Conservation (phyloP, 108 stramenopile genomes). For the Nitzschia sp. region DNA sequence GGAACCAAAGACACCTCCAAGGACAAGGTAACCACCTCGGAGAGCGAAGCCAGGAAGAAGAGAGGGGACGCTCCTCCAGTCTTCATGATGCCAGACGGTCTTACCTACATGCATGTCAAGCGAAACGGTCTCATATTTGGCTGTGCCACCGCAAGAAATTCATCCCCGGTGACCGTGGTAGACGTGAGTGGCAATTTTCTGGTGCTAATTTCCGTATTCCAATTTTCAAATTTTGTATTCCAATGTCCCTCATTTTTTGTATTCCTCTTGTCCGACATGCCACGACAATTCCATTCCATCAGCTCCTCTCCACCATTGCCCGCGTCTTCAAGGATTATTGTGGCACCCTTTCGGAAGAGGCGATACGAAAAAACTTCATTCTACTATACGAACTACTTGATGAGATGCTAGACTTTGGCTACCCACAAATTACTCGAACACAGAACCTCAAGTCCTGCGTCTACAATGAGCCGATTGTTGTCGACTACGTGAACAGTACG, state of each 20-base stretch:
- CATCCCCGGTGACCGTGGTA: constrained; percentile 74
- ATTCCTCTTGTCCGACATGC: neutral
- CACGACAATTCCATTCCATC: constrained; percentile 3
- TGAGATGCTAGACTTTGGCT: constrained; percentile 98
- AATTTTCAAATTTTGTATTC: constrained; percentile 6
- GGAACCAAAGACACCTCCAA: constrained; percentile 3
- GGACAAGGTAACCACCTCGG: constrained; percentile 7
- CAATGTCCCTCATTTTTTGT: constrained; percentile 8
- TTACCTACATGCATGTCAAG: constrained; percentile 94
- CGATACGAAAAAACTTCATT: constrained; percentile 99
- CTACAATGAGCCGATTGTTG: constrained; percentile 98
- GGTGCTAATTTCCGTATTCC: constrained; percentile 16
- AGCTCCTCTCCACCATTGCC: constrained; percentile 96
- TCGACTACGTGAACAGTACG: constrained; percentile 74
- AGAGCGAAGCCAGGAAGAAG: constrained; percentile 8
- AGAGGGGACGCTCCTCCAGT: constrained; percentile 89
- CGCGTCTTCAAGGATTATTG: constrained; percentile 99
- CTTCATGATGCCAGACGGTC: constrained; percentile 89
- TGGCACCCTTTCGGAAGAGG: constrained; percentile 96
- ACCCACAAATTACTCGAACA: constrained; percentile 96
- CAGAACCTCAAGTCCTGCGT: constrained; percentile 97
- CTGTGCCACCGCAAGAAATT: constrained; percentile 92
- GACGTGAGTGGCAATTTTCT: constrained; percentile 51
- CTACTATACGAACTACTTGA: constrained; percentile 99
- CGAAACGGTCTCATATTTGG: constrained; percentile 96